Conservation (phyloP, 257 asterid genomes). For the Nicotiana otophora region DNA sequence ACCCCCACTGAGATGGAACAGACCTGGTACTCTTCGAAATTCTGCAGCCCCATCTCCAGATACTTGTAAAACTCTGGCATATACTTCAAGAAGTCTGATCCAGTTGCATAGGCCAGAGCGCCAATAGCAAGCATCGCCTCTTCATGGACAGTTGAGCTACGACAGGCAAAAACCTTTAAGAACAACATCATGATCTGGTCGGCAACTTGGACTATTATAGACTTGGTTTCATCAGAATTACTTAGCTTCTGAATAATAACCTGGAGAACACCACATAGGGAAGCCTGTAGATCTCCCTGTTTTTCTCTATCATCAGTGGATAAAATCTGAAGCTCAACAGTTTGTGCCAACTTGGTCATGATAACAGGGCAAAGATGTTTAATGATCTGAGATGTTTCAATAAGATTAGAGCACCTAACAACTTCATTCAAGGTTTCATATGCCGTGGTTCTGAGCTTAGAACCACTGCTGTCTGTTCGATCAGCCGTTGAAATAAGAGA, state of each 20-base stretch:
- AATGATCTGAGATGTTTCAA: conserved; percentile 60
- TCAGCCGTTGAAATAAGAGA: conserved; percentile 60
- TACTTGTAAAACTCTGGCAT: conserved; percentile 70
- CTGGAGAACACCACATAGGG: conserved; percentile 82
- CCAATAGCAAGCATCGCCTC: conserved; percentile 96
- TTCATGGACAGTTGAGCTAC: conserved; percentile 78
- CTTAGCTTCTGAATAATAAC: conserved; percentile 76
- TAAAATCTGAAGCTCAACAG: conserved; percentile 45
- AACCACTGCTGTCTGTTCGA: conserved; percentile 60
- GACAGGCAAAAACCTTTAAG: conserved; percentile 74
- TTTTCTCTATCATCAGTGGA: conserved; percentile 81
- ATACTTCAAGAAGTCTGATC: conserved; percentile 60
- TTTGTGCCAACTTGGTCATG: conserved; percentile 65
- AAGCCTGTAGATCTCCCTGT: conserved; percentile 82
- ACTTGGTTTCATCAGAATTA: conserved; percentile 52
- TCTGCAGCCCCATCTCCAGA: conserved; percentile 83
- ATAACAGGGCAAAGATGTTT: conserved; percentile 57
- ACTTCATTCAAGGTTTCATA: conserved; percentile 76
- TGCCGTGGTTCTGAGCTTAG: conserved; percentile 65
- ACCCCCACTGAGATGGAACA: conserved; percentile 88
- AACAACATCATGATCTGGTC: conserved; percentile 70
- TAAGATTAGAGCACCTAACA: conserved; percentile 61
- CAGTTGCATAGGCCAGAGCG: conserved; percentile 72
- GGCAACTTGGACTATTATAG: conserved; percentile 56
- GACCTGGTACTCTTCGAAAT: conserved; percentile 79